Conservation (phyloP, 2,329 filamentous ascomycete species). For the Monosporascus sp. region DNA sequence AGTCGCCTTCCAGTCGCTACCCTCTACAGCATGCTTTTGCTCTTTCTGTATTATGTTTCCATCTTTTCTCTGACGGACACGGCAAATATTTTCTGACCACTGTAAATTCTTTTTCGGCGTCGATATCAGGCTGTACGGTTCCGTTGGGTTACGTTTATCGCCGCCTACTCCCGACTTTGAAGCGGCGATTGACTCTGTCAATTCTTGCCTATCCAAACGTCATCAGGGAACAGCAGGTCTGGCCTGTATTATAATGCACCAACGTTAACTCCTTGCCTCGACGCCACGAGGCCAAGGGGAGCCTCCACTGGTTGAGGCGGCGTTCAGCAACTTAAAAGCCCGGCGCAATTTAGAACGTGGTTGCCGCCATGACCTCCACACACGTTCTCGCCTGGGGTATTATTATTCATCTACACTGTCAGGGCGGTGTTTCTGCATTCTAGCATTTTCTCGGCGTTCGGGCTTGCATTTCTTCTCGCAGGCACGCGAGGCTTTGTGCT, state of each 20-base stretch:
- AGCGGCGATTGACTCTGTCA: neutral
- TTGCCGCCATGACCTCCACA: neutral
- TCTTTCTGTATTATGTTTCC: neutral
- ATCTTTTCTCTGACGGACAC: neutral
- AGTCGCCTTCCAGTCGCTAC: too few species aligned
- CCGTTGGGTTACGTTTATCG: neutral
- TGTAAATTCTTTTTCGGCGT: neutral
- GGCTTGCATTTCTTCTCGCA: neutral
- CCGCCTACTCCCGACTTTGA: neutral
- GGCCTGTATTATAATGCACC: neutral
- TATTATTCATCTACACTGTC: too few species aligned
- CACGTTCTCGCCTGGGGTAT: too few species aligned
- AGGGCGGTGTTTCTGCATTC: neutral
- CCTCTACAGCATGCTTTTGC: neutral
- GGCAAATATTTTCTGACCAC: neutral
- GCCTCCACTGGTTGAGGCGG: neutral
- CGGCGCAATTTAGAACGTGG: neutral
- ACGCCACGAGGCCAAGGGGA: neutral
- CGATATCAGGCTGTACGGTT: neutral
- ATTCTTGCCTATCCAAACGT: neutral
- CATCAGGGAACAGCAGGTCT: neutral
- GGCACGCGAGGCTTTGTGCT: neutral
- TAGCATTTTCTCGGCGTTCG: too few species aligned
- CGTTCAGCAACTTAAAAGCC: neutral
- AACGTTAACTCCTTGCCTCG: neutral